Conservation (phyloP, 768 basidiomycete species). For the Psilocybe cyanescens region DNA sequence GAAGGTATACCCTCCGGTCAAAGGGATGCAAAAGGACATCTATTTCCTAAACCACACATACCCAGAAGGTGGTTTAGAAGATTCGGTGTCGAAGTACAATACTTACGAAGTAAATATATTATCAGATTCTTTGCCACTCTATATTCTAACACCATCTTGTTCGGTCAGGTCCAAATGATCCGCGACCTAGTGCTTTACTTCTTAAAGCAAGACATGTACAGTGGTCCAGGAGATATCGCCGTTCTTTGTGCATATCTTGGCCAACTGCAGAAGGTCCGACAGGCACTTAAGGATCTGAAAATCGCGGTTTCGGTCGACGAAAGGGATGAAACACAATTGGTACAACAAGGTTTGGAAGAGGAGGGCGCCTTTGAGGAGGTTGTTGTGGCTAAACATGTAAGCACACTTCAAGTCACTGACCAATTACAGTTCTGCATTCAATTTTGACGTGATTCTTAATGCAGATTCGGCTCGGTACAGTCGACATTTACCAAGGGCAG, state of each 20-base stretch:
- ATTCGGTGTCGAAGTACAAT: conserved; percentile 69
- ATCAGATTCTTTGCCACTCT: not conserved
- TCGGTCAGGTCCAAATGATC: conserved; percentile 44
- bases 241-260: conserved; percentile 52
- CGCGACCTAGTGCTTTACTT: conserved; percentile 46
- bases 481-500: conserved; percentile 81
- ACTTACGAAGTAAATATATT: conserved; percentile 56
- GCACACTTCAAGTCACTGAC: not conserved
- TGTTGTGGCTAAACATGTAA: conserved; percentile 12
- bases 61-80: conserved; percentile 62
- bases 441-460: not conserved
- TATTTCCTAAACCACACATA: conserved; percentile 71
- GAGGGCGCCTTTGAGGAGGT: conserved; percentile 23
- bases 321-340: conserved; percentile 62
- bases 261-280: conserved; percentile 43
- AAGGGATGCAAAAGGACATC: conserved; percentile 64
- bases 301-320: conserved; percentile 75
- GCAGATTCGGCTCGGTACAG: conserved; percentile 70
- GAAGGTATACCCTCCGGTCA: conserved; percentile 52
- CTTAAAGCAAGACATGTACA: conserved; percentile 44
- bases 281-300: conserved; percentile 37
- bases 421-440: not conserved
- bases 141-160: not conserved
- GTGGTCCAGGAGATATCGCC: conserved; percentile 48
- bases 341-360: conserved; percentile 49